Conservation (phyloP, 176 grass and related monocot genomes). For the Oryza glumipatula region DNA sequence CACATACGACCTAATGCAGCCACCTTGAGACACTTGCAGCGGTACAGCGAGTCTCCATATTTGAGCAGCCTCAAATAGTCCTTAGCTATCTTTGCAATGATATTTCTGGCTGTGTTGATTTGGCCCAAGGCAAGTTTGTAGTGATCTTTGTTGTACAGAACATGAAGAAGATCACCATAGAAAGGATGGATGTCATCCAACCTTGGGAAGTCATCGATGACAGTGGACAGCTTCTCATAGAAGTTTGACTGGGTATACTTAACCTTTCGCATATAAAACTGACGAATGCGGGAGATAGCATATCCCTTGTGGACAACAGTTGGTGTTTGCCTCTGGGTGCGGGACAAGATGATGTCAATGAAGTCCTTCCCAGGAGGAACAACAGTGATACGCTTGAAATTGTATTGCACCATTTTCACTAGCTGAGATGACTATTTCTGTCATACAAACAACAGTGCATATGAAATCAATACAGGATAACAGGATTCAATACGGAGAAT, state of each 20-base stretch:
- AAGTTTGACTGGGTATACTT: conserved; percentile 79
- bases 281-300: conserved; percentile 63
- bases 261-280: conserved; percentile 86
- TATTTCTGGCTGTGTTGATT: conserved; percentile 73
- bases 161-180: conserved; percentile 72
- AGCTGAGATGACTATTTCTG: neutral
- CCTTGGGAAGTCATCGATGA: conserved; percentile 74
- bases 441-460: neutral
- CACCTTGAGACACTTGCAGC: conserved; percentile 79
- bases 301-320: conserved; percentile 88
- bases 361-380: conserved; percentile 82
- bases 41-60: conserved; percentile 68
- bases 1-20: conserved; percentile 68
- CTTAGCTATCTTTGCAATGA: conserved; percentile 73
- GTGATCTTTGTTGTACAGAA: conserved; percentile 87
- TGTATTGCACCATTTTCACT: conserved; percentile 72
- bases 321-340: conserved; percentile 78
- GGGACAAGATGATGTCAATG: conserved; percentile 79
- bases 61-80: conserved; percentile 77
- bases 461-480: neutral
- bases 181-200: conserved; percentile 77
- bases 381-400: conserved; percentile 82
- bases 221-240: conserved; percentile 69
- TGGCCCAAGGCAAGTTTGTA: conserved; percentile 86
- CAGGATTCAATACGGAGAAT: neutral